Conservation (phyloP, 2,329 filamentous ascomycete species). For the Aspergillus ochraceoroseus region DNA sequence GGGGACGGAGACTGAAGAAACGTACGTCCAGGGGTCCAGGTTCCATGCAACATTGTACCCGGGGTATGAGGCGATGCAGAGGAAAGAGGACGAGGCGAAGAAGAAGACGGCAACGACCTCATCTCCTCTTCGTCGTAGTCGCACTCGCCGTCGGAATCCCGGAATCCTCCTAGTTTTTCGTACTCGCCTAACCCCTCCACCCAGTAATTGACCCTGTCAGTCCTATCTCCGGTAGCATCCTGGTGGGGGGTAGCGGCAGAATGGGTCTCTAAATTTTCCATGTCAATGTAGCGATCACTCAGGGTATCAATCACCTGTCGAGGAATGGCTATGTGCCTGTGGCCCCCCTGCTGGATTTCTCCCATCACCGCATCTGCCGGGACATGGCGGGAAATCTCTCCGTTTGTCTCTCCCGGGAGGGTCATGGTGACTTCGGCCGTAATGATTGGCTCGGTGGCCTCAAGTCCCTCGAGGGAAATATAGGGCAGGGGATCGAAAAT, state of each 20-base stretch:
- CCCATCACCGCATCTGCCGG: neutral
- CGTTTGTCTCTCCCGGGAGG: neutral
- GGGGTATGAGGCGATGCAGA: too few species aligned
- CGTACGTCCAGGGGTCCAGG: too few species aligned
- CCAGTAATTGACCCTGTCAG: neutral
- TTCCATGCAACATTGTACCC: too few species aligned
- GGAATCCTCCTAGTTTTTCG: too few species aligned
- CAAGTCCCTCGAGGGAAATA: slow-evolving; percentile 1
- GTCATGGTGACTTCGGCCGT: slow-evolving; percentile 1
- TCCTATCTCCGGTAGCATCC: neutral
- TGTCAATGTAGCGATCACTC: neutral
- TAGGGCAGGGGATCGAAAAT: neutral
- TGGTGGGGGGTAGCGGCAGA: too few species aligned
- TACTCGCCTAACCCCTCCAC: too few species aligned
- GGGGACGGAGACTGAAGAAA: too few species aligned
- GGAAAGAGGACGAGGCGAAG: too few species aligned
- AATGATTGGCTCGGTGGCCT: neutral
- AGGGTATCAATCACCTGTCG: neutral
- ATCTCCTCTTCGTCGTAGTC: too few species aligned
- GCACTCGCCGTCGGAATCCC: too few species aligned
- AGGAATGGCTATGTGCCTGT: neutral
- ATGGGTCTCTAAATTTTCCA: too few species aligned
- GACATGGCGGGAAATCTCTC: neutral
- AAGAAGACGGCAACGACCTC: too few species aligned
- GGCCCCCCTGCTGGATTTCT: neutral